These are phyloP conservation scores for Roridomyces roridus DNA, from an alignment of 768 basidiomycete species.

Conservation along the genomic window DNA sequence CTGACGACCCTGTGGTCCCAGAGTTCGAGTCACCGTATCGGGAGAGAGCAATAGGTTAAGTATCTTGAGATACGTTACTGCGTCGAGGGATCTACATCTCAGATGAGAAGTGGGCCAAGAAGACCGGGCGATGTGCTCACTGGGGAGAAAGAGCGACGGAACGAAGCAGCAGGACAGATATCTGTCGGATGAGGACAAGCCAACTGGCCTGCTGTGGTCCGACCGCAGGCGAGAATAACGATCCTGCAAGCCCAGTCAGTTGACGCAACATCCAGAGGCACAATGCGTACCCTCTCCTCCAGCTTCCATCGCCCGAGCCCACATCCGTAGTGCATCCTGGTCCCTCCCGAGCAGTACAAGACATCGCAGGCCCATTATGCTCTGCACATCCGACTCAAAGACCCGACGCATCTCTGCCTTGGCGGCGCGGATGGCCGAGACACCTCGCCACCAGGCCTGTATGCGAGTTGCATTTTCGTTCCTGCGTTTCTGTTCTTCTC, in stretches of 20 bases:
- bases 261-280: neutral
- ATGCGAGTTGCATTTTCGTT: constrained; percentile 65
- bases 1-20: constrained; percentile 39
- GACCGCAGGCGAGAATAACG: constrained; percentile 44
- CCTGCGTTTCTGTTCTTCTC: constrained; percentile 58
- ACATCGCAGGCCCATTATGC: constrained; percentile 66
- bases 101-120: neutral
- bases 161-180: constrained; percentile 53
- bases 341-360: constrained; percentile 67
- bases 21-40: constrained; percentile 23
- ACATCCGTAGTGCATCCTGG: constrained; percentile 50
- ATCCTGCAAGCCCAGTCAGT: constrained; percentile 34
- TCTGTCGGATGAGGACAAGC: constrained; percentile 63
- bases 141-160: constrained; percentile 54
- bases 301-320: constrained; percentile 46
- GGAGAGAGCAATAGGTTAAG: constrained; percentile 54
- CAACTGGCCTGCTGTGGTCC: constrained; percentile 54
- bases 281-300: constrained; percentile 35
- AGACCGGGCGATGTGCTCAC: constrained; percentile 47
- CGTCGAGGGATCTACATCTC: constrained; percentile 51
- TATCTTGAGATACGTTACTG: constrained; percentile 54
- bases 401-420: constrained; percentile 50
- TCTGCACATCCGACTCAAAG: constrained; percentile 60
- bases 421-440: constrained; percentile 44
- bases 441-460: constrained; percentile 76